phyloP scores from a whole-genome alignment of 1,284 basidiomycete genomes.

The Sanguinoderma infundibulare region DNA sequence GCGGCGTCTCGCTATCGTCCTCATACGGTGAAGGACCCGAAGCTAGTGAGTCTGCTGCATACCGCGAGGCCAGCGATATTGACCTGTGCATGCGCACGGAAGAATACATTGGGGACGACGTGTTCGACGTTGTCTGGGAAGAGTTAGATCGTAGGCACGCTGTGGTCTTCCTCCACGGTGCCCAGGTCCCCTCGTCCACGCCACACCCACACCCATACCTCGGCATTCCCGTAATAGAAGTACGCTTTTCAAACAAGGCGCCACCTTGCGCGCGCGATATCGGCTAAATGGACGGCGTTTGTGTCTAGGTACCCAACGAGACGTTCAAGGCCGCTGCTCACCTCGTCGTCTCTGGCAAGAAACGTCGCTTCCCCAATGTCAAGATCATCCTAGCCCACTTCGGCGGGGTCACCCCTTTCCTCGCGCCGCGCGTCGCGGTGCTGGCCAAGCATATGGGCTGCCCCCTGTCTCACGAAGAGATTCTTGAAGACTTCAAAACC shows the following conservation, averaged over 20 bases:
- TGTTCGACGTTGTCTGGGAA: conserved; percentile 66
- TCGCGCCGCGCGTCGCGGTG: conserved; percentile 68
- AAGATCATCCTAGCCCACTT: conserved; percentile 73
- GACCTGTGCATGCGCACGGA: background rate
- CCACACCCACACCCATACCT: conserved; percentile 64
- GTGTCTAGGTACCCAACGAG: conserved; percentile 68
- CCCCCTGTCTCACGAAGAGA: conserved; percentile 57
- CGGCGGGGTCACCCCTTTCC: conserved; percentile 62
- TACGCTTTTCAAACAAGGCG: background rate
- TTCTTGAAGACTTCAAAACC: conserved; percentile 64
- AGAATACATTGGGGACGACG: conserved; percentile 70
- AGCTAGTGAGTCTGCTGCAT: conserved; percentile 30
- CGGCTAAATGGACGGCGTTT: background rate
- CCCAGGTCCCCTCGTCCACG: conserved; percentile 63
- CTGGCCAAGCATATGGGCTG: conserved; percentile 73
- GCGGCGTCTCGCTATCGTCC: conserved; percentile 66
- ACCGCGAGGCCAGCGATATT: background rate
- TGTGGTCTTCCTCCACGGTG: conserved; percentile 72
- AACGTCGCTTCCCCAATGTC: conserved; percentile 58
- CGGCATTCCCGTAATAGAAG: conserved; percentile 72
- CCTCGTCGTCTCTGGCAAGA: conserved; percentile 70
- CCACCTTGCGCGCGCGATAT: conserved; percentile 1
- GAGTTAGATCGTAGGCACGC: conserved; percentile 61
- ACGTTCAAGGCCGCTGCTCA: conserved; percentile 80
- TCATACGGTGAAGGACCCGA: conserved; percentile 54